phyloP scores from a whole-genome alignment of 2,329 filamentous ascomycete species.

The Trichoderma guizhouense region DNA sequence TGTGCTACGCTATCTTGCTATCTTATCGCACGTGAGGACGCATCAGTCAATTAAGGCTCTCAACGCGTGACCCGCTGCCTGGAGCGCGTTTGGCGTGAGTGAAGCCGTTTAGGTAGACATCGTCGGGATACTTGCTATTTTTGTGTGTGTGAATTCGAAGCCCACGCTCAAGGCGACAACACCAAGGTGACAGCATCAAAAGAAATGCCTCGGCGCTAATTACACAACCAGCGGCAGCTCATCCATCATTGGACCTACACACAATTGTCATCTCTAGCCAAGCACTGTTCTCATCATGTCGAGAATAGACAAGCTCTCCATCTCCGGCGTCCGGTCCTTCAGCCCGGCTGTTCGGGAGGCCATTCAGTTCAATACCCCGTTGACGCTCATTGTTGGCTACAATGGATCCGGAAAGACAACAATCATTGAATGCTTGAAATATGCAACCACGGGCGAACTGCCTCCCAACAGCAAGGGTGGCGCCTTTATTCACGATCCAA shows the following conservation, averaged over 20 bases:
- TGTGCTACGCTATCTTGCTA: not conserved
- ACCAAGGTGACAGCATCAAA: not conserved
- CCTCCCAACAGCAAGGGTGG: conserved; percentile 88
- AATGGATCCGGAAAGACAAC: conserved; percentile 99
- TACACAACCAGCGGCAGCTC: not conserved
- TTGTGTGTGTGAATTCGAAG: not conserved
- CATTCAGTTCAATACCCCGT: conserved; percentile 83
- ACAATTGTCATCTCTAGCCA: not conserved
- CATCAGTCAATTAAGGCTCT: conserved; percentile 20
- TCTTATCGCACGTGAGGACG: conserved; percentile 24
- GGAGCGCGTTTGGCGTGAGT: conserved; percentile 12
- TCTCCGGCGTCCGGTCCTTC: conserved; percentile 82
- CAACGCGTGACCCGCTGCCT: conserved; percentile 22
- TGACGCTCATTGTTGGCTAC: conserved; percentile 94
- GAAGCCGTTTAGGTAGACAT: not conserved
- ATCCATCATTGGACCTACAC: not conserved
- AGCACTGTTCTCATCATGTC: conserved; percentile 50
- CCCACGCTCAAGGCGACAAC: not conserved
- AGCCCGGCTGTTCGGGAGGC: conserved; percentile 69
- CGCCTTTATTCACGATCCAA: conserved; percentile 97
- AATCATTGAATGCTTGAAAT: conserved; percentile 98
- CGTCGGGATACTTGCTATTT: not conserved
- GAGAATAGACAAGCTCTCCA: conserved; percentile 84
- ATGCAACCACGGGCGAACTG: conserved; percentile 90
- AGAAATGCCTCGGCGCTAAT: not conserved